These are phyloP conservation scores for Aurantiochytrium sp. DNA, from an alignment of 108 stramenopile species.

Conservation along the genomic window DNA sequence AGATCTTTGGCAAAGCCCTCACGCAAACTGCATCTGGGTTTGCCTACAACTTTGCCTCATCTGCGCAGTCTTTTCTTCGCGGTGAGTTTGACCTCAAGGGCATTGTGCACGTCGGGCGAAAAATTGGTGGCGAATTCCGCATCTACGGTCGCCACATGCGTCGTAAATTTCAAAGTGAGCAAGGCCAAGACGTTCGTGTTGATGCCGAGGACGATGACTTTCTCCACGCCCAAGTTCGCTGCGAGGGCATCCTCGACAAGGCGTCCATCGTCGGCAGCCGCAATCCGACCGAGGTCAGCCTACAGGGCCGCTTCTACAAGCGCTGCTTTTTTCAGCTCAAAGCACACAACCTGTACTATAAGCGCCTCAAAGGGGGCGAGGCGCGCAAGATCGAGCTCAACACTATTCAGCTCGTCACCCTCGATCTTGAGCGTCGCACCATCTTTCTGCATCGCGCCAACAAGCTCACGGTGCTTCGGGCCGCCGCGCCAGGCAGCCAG, in stretches of 20 bases:
- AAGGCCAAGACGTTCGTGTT: not conserved
- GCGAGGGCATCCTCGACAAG: not conserved
- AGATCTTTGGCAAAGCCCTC: not conserved
- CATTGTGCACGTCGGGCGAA: not conserved
- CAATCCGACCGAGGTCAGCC: not conserved
- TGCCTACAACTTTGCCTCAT: not conserved
- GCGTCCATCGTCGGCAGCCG: not conserved
- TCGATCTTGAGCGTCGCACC: not conserved
- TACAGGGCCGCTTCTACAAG: not conserved
- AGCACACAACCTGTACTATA: not conserved
- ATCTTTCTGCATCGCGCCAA: not conserved
- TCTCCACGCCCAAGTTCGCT: not conserved
- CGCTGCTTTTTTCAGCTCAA: not conserved
- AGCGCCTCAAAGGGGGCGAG: not conserved
- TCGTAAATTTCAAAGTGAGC: not conserved
- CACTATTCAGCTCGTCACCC: not conserved
- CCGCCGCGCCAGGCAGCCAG: not conserved
- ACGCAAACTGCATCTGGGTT: not conserved
- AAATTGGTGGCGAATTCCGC: not conserved
- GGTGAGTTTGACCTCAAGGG: not conserved
- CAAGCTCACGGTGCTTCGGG: not conserved
- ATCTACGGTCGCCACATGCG: not conserved
- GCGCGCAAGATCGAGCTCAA: not conserved
- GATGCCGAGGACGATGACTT: conserved; percentile 9
- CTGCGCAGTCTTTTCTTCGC: not conserved